Evolutionary conservation across 225 moss, liverwort and hornwort genomes (phyloP), one percentile per base, ranked within the genome.

Genomic region (Bryoerythrophyllum caledonicum): DNA sequence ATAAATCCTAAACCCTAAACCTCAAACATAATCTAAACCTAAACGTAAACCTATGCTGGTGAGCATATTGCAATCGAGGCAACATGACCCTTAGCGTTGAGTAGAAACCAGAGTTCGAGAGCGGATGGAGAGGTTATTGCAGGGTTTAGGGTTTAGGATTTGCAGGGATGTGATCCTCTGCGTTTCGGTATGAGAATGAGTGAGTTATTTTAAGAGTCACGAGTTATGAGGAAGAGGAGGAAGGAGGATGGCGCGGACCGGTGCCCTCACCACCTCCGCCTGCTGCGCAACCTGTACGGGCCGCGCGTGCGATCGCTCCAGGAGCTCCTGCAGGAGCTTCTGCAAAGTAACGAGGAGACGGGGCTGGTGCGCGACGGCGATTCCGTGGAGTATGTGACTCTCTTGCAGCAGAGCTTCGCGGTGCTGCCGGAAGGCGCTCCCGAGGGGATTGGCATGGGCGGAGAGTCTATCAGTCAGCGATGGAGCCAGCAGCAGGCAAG

Each of bases 401-500:
- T 96, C 65, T 71, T 96, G 82, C 79, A 79, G 66, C 82, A 76
- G 63, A 94, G 89, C 73, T 90, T 85, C 64, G 96, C 94, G 52
- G 87, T 88, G 37, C 64, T 96, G 84, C 26, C 78, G 72, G 86
- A 89, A 30, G 81, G 82, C 38, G 91, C 86, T 28, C 69, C 85
- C 26, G 86, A 91, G 48, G 79, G 82, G 24, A 87, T 86, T 28
- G 86, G 91, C 30, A 68, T 82, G 56, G 88, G 64, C 67, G 79
- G 68, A 21, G 81, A 80, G 55, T 74, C 85, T 53, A 69, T 81
- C 43, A 82, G 88, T 79, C 96, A 91, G 80, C 93, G 94, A 48
- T 96, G 96, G 96, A 93, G 90, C 55, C 96, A 96, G 71, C 80
- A 86, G 54, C 90, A 96, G 96, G 96, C 83, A 73, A 80, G 88